Percentiles rank a stretch among this genome's conserved stretches.
These are phyloP conservation scores for Groenewaldozyma tartarivorans DNA, from an alignment of 805 yeast species.

Conservation along the genomic window DNA sequence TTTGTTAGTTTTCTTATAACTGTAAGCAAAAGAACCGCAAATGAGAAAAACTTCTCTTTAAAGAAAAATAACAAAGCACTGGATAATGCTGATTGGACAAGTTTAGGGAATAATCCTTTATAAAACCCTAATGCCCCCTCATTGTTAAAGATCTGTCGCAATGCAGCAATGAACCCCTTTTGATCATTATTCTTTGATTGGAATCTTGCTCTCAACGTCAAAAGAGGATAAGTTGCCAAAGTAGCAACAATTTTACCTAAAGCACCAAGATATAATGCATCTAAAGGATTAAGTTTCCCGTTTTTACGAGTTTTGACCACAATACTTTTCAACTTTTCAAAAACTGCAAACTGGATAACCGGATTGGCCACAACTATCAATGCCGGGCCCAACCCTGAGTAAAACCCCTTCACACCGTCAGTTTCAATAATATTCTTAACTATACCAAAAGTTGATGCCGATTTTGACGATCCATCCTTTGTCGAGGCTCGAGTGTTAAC, in stretches of 20 bases:
- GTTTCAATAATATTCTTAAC: conserved; percentile 52
- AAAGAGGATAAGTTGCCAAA: conserved; percentile 76
- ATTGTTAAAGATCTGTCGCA: conserved; percentile 47
- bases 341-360: conserved; percentile 82
- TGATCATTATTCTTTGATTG: conserved; percentile 43
- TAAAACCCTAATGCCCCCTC: conserved; percentile 76
- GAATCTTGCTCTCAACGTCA: conserved; percentile 82
- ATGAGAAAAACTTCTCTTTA: conserved; percentile 70
- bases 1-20: conserved; percentile 25
- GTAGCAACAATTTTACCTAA: conserved; percentile 87
- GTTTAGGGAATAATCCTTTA: conserved; percentile 70
- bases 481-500: conserved; percentile 88
- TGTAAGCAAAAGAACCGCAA: conserved; percentile 46
- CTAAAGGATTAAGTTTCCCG: conserved; percentile 53
- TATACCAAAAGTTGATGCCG: conserved; percentile 44
- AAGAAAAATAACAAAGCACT: conserved; percentile 87
- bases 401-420: conserved; percentile 65
- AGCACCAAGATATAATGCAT: conserved; percentile 84
- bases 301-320: conserved; percentile 48
- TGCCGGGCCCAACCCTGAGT: conserved; percentile 85
- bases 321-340: conserved; percentile 71
- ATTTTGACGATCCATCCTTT: conserved; percentile 20
- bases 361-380: conserved; percentile 80
- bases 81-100: conserved; percentile 74
- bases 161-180: conserved; percentile 24